Conservation (phyloP, 192 early-diverging fungal genomes). For the Coemansia sp. region DNA sequence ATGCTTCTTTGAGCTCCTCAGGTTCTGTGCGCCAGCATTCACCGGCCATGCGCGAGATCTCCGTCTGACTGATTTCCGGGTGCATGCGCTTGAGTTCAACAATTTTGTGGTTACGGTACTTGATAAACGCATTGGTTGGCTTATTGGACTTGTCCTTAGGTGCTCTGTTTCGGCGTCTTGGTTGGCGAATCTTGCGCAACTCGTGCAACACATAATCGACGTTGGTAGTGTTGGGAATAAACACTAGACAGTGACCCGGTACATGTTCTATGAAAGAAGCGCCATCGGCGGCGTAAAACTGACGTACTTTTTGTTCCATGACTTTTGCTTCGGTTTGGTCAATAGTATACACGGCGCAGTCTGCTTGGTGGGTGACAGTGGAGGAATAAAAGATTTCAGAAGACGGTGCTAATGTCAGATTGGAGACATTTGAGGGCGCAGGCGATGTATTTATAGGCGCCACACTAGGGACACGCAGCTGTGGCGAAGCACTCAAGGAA, state of each 20-base stretch:
- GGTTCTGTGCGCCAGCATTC: constrained; percentile 43
- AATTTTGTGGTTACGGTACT: constrained; percentile 54
- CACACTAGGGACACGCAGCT: constrained; percentile 25
- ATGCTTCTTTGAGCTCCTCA: constrained; percentile 34
- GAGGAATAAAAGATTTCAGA: constrained; percentile 11
- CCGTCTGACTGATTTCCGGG: constrained; percentile 52
- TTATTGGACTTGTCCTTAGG: constrained; percentile 37
- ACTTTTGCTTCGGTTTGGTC: constrained; percentile 13
- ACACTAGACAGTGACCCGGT: constrained; percentile 51
- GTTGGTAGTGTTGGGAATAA: constrained; percentile 38
- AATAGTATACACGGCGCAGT: constrained; percentile 18
- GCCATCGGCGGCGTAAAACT: constrained; percentile 45
- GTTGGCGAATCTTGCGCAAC: constrained; percentile 36
- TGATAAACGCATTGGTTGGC: constrained; percentile 54
- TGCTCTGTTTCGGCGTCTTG: constrained; percentile 21
- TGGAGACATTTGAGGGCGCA: constrained; percentile 4
- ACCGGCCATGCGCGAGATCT: constrained; percentile 54
- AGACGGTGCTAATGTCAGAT: constrained; percentile 4
- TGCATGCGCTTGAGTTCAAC: constrained; percentile 36
- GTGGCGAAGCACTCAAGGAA: constrained; percentile 33
- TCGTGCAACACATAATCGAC: constrained; percentile 33
- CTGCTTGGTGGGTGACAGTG: constrained; percentile 6
- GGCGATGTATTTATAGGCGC: constrained; percentile 39
- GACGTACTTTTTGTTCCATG: constrained; percentile 45
- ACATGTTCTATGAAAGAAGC: constrained; percentile 50